Evolutionary conservation across 2,329 filamentous ascomycete species (phyloP).

Genomic region (Bimuria novae-zelandiae): DNA sequence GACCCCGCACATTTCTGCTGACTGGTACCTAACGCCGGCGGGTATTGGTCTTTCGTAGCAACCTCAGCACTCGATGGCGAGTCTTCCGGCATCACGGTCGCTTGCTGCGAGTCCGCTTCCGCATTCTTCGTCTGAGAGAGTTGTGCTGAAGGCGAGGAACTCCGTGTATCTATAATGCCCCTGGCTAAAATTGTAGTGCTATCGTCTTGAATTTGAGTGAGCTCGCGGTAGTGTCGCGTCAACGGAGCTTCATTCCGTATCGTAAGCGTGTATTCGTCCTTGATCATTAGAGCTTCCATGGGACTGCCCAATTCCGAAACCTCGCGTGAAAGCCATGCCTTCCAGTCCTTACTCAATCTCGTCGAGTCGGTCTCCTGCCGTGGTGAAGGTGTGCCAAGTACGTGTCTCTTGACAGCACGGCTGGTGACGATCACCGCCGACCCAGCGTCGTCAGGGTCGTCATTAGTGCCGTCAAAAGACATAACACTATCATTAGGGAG

Average conservation of each 20-base stretch:
- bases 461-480: conserved; percentile 25
- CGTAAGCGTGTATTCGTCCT: conserved; percentile 24
- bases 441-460: conserved; percentile 23
- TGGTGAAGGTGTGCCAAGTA: conserved; percentile 40
- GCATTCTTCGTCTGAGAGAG: neutral
- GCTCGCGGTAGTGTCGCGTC: conserved; percentile 21
- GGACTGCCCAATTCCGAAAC: conserved; percentile 44
- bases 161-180: conserved; percentile 13
- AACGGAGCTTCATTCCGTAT: neutral
- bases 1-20: neutral
- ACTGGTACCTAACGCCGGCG: neutral
- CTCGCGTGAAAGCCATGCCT: conserved; percentile 53
- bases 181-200: conserved; percentile 28
- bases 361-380: conserved; percentile 22
- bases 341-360: conserved; percentile 52
- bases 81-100: neutral
- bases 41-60: neutral
- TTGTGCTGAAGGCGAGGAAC: neutral
- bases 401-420: conserved; percentile 50
- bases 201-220: conserved; percentile 34
- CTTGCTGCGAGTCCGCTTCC: neutral
- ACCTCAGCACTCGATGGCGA: neutral
- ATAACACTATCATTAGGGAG: conserved; percentile 41
- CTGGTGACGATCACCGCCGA: conserved; percentile 52
- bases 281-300: conserved; percentile 33